Conservation (phyloP, 2,329 filamentous ascomycete genomes). For the Talaromyces amestolkiae region DNA sequence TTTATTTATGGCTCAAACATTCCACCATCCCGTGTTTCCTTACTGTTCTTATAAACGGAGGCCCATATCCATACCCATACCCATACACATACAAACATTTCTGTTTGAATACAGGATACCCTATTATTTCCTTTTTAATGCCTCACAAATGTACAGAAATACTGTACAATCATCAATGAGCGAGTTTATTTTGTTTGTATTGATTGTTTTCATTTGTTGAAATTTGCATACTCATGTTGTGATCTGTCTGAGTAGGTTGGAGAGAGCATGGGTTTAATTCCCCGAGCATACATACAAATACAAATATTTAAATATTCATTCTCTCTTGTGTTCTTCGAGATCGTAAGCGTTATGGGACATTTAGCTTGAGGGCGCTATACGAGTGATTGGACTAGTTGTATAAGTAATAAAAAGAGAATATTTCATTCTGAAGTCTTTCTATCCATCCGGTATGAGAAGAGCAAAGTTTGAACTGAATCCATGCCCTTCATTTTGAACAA, state of each 20-base stretch:
- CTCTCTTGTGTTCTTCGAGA: neutral
- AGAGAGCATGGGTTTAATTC: neutral
- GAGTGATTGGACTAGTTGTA: neutral
- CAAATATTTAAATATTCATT: neutral
- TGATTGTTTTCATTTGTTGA: neutral
- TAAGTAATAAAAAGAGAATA: no score
- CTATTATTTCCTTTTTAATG: neutral
- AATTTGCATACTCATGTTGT: neutral
- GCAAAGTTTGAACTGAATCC: no score
- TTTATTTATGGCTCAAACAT: neutral
- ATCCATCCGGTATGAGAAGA: neutral
- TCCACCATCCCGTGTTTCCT: neutral
- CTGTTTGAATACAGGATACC: slow-evolving; percentile 20
- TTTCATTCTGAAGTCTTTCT: no score
- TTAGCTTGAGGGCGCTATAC: neutral
- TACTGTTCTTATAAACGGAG: neutral
- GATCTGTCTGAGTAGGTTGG: neutral
- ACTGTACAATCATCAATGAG: slow-evolving; percentile 6
- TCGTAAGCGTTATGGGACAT: neutral
- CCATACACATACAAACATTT: neutral
- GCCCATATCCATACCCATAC: neutral
- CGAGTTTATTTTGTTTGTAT: neutral
- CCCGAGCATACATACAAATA: neutral
- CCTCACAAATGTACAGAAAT: slow-evolving; percentile 5
- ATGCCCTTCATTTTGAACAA: neutral